These are phyloP conservation scores for Pleodorina starrii DNA, from an alignment of 139 green algal genomes.

Conservation along the genomic window DNA sequence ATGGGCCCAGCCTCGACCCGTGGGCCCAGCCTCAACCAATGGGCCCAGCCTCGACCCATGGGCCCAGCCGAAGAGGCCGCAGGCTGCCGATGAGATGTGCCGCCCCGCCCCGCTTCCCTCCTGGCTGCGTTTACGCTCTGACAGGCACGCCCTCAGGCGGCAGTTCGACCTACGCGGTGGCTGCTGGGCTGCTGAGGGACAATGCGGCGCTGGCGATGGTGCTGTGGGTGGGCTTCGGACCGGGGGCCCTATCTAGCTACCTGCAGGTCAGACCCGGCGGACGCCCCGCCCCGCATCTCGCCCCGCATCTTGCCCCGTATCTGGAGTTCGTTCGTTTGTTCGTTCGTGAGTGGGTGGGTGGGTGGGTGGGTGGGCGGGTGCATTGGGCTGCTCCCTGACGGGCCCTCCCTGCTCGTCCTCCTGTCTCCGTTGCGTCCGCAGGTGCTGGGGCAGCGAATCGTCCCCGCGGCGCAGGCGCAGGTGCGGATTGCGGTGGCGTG, in stretches of 20 bases:
- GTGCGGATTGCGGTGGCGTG: conserved; percentile 6
- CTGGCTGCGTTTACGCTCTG: too few species aligned
- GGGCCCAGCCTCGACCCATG: too few species aligned
- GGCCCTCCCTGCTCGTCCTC: neutral
- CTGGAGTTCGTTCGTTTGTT: neutral
- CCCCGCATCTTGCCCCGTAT: neutral
- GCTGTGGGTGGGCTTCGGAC: conserved; percentile 36
- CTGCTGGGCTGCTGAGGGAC: neutral
- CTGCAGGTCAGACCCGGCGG: conserved; percentile 11
- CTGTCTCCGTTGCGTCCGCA: neutral
- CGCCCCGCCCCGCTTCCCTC: too few species aligned
- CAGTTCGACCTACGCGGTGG: neutral
- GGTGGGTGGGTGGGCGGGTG: neutral
- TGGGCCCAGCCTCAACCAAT: too few species aligned
- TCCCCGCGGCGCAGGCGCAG: conserved; percentile 35
- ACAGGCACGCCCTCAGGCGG: neutral
- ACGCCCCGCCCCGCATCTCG: neutral
- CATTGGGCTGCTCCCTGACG: neutral
- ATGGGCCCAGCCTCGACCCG: too few species aligned
- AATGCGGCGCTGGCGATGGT: neutral
- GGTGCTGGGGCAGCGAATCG: conserved; percentile 24
- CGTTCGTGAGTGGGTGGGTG: neutral
- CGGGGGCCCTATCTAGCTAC: conserved; percentile 43
- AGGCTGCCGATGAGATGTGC: too few species aligned
- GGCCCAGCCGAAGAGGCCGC: too few species aligned